These are phyloP conservation scores for Chlamydomonas eustigma DNA, from an alignment of 139 green algal species.

Conservation along the genomic window DNA sequence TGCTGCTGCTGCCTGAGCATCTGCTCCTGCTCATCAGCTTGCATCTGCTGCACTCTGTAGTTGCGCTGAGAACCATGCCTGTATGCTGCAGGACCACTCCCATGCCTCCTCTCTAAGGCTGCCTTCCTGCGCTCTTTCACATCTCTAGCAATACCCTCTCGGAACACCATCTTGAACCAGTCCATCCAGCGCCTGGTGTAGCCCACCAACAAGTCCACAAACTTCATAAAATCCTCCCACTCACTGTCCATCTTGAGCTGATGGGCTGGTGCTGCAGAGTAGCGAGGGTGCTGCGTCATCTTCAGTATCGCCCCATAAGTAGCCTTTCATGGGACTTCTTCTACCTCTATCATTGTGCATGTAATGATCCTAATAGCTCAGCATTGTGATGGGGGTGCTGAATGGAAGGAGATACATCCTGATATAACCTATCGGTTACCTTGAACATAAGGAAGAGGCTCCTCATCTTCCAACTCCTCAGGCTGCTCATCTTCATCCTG, in stretches of 20 bases:
- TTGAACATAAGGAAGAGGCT: constrained; percentile 1
- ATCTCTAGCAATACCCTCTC: neutral
- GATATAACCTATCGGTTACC: too few species aligned
- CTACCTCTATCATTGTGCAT: too few species aligned
- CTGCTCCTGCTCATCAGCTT: neutral
- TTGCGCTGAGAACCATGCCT: too few species aligned
- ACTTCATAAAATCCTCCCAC: neutral
- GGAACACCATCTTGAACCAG: neutral
- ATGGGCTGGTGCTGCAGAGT: neutral
- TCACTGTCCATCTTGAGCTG: neutral
- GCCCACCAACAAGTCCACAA: neutral
- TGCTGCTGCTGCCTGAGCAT: neutral
- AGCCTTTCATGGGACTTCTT: too few species aligned
- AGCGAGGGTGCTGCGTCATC: too few species aligned
- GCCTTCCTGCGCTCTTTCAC: neutral
- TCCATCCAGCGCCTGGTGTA: neutral
- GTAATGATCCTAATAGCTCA: too few species aligned
- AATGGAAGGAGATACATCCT: too few species aligned
- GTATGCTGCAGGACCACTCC: too few species aligned
- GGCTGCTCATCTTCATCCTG: neutral
- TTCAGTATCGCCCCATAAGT: too few species aligned
- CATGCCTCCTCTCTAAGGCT: too few species aligned
- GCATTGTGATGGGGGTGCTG: too few species aligned
- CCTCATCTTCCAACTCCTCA: neutral
- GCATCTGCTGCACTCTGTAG: too few species aligned